Base-by-base conservation (phyloP, 2,329 filamentous ascomycete species). In the Colletotrichum aenigma region DNA sequence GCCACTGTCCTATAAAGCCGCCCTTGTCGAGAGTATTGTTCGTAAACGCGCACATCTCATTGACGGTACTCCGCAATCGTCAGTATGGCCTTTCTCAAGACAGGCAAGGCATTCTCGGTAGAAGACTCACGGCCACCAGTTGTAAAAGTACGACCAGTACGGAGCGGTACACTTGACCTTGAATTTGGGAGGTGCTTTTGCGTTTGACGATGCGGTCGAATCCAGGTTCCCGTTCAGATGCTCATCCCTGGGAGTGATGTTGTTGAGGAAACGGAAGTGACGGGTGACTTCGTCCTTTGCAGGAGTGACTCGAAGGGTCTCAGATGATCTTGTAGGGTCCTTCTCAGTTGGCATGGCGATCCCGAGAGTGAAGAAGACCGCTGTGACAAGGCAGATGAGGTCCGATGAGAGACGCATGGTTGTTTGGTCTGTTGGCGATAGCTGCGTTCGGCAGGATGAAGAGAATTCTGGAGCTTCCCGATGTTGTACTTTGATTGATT, bases 61-160 rank as follows among this genome's bases (percentile, higher is more conserved):
- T 43, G 5, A 74, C 38, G 9, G 43, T 52, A 52, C 43, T 52
- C 6, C n/a, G n/a, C n/a, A 13, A 52, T 21, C n/a, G n/a, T 52
- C n/a, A 52, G 43, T n/a, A 52, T 52, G n/a, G 6, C 6, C n/a
- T 12, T 21, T 52, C n/a, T 24, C 10, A 52, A 21, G n/a, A 24
- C 4, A n/a, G 26, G 9, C 12, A 34, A 26, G 61, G 21, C 6
- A 38, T 3, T 4, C 6, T n/a, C 2, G 26, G 6, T 18, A 18
- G 24, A 12, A 16, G 26, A n/a, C 71, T 4, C 65, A 74, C 71
- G 67, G 71, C 7, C 15, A 38, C 71, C 71, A 74, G 18, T 65
- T 71, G 4, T 74, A 74, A 36, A 32, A 71, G 24, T 74, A 74
- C 16, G 62, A 62, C 71, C 67, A 71, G 9, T 43, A 28, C 18